A percentile compares a stretch with the other conserved stretches of the same genome.
These are phyloP conservation scores for Hippophae gyantsensis DNA, from an alignment of 306 rosid genomes.

Conservation along the genomic window DNA sequence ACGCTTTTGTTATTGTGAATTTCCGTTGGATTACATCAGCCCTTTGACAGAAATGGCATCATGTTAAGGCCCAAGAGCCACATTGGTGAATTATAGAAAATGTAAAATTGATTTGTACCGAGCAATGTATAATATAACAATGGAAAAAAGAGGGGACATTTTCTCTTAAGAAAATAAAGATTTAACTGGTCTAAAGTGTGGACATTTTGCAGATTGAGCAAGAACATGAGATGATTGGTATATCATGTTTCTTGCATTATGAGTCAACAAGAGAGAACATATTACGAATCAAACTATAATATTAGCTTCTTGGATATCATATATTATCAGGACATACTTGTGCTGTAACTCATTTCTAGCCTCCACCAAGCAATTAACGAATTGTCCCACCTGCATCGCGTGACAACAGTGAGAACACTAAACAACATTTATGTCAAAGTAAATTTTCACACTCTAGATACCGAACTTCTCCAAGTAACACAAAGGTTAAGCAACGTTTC, in stretches of 20 bases:
- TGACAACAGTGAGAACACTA: neutral
- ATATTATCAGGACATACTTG: conserved; percentile 44
- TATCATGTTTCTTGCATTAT: too few relatives aligned
- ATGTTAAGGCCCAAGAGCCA: neutral
- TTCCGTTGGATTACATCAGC: conserved; percentile 67
- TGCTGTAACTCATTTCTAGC: conserved; percentile 69
- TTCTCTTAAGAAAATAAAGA: neutral
- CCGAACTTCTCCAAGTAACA: too few relatives aligned
- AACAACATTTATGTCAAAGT: too few relatives aligned
- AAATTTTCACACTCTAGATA: too few relatives aligned
- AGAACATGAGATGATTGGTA: too few relatives aligned
- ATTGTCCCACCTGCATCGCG: conserved; percentile 62
- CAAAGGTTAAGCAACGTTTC: too few relatives aligned
- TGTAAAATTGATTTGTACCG: too few relatives aligned
- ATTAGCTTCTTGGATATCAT: conserved; percentile 14
- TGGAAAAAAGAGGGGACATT: too few relatives aligned
- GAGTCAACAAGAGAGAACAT: neutral
- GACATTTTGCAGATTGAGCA: too few relatives aligned
- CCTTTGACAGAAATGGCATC: conserved; percentile 31
- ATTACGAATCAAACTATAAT: neutral
- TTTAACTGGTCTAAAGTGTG: neutral
- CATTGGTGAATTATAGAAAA: neutral
- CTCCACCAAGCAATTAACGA: conserved; percentile 70
- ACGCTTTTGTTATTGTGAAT: conserved; percentile 72
- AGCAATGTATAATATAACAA: too few relatives aligned